Conservation (phyloP, 768 basidiomycete genomes). For the Agrocybe pediades region DNA sequence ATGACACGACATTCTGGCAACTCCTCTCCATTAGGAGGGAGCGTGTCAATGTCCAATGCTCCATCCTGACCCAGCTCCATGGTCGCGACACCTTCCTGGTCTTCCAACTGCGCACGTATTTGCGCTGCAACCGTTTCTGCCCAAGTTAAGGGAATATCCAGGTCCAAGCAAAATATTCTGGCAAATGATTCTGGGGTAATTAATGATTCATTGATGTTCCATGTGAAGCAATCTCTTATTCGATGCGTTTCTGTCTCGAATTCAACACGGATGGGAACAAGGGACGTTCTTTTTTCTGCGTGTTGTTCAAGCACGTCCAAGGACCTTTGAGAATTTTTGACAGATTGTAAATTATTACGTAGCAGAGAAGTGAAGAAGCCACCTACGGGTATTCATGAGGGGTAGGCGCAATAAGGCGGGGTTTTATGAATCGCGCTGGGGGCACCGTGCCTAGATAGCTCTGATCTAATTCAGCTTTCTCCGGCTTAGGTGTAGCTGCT, state of each 20-base stretch:
- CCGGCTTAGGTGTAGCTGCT: constrained; percentile 33
- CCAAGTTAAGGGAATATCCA: constrained; percentile 74
- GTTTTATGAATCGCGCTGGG: constrained; percentile 74
- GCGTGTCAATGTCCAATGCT: constrained; percentile 46
- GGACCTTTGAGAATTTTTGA: constrained; percentile 43
- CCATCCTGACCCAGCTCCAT: constrained; percentile 73
- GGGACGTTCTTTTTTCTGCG: constrained; percentile 50
- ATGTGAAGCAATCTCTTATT: constrained; percentile 93
- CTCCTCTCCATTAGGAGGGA: constrained; percentile 49
- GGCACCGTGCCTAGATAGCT: constrained; percentile 89
- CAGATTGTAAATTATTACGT: neutral
- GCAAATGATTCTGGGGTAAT: constrained; percentile 89
- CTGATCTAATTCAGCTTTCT: constrained; percentile 74
- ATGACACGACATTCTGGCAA: constrained; percentile 81
- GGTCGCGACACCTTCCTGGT: constrained; percentile 79
- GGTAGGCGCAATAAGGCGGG: constrained; percentile 58
- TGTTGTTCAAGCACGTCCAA: constrained; percentile 65
- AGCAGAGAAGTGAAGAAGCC: neutral
- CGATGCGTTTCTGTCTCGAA: constrained; percentile 91
- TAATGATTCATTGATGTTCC: constrained; percentile 90
- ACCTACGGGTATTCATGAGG: constrained; percentile 79
- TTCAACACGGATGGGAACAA: constrained; percentile 94
- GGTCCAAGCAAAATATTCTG: constrained; percentile 82
- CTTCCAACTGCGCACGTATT: constrained; percentile 90
- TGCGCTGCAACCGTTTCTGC: constrained; percentile 80